These are phyloP conservation scores for Manihot esculenta DNA, from an alignment of 441 rosid genomes.

Conservation along the genomic window DNA sequence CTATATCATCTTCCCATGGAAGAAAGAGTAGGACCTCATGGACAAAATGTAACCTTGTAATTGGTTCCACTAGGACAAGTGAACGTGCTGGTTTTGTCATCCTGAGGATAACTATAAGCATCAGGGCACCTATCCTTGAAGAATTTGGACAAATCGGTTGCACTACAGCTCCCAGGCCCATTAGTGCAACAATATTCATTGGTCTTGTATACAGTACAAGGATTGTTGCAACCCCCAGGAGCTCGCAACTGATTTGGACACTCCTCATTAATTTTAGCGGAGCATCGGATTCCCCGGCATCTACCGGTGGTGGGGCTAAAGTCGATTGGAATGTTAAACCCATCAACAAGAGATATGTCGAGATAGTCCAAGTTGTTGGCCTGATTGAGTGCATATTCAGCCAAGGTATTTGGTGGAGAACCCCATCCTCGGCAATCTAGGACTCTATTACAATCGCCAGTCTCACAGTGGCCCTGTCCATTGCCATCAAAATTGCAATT, in stretches of 20 bases:
- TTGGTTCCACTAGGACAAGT: background rate
- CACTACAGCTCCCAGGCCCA: slow-evolving; percentile 12
- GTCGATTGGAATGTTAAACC: slow-evolving; percentile 51
- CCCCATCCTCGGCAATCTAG: slow-evolving; percentile 42
- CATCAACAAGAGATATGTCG: slow-evolving; percentile 32
- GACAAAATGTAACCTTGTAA: slow-evolving; percentile 1
- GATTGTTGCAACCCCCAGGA: slow-evolving; percentile 36
- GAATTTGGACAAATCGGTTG: slow-evolving; percentile 33
- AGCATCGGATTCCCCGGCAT: slow-evolving; percentile 22
- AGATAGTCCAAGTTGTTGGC: slow-evolving; percentile 38
- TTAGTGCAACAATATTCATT: no score
- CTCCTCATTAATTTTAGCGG: slow-evolving; percentile 36
- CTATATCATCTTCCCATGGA: no score
- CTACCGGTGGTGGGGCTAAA: slow-evolving; percentile 26
- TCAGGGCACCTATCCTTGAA: slow-evolving; percentile 45
- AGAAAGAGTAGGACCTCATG: background rate
- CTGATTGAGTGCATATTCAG: slow-evolving; percentile 46
- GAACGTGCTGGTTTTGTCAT: slow-evolving; percentile 47
- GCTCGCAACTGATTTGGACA: slow-evolving; percentile 41
- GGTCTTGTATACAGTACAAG: no score
- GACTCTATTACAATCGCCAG: slow-evolving; percentile 45
- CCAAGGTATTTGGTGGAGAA: slow-evolving; percentile 51
- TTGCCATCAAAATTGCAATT: slow-evolving; percentile 37
- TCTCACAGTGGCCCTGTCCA: slow-evolving; percentile 24
- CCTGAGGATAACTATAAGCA: slow-evolving; percentile 55